Base-by-base conservation (phyloP, 345 rosid species). In the Mercurialis annua region DNA sequence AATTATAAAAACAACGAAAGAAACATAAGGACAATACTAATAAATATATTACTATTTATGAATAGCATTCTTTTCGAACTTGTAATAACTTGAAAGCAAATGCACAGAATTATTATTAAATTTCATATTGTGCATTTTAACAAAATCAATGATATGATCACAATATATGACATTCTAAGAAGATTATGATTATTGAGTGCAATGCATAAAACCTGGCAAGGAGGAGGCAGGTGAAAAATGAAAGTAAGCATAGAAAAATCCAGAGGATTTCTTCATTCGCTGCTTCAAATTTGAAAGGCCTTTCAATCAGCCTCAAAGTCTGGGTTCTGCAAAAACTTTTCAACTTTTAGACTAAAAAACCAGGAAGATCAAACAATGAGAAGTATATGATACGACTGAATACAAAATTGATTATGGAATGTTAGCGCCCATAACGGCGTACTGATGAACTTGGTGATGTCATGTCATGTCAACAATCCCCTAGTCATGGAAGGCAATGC, bases 291-390 rank as follows among this genome's bases (percentile, higher is more conserved):
- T 60, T 42, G 27, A 36, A 50, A 60, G 48, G 68, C 46, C 49
- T 50, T 36, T 59, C 23, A 36, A 31, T 23, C 21, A 24, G 47
- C 64, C 24, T 29, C 18, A 12, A 61, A 11, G 36, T 40, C 49
- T n/a, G 23, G 16, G 12, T 40, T 6, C 58, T 52, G 70, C 73
- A 43, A 4, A 20, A 71, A 47, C 24, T 40, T 29, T 30, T n/a
- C 42, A 64, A n/a, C 11, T 30, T 50, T 21, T 59, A 58, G 43
- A 24, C 30, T 9, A 64, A 11, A 46, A 46, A 10, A 14, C 57
- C 51, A 46, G 36, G 49, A 36, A 70, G 24, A 51, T 54, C 15
- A 16, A 42, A 24, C 3, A 52, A 9, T 33, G 18, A 11, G 23
- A 15, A 44, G 10, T 51, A 6, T 24, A 36, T 49, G 40, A 14